A percentile compares a stretch with the other conserved stretches of the same genome.
Evolutionary conservation across 768 basidiomycete genomes (phyloP).

Genomic region (Rhodosporidiobolus odoratus): DNA sequence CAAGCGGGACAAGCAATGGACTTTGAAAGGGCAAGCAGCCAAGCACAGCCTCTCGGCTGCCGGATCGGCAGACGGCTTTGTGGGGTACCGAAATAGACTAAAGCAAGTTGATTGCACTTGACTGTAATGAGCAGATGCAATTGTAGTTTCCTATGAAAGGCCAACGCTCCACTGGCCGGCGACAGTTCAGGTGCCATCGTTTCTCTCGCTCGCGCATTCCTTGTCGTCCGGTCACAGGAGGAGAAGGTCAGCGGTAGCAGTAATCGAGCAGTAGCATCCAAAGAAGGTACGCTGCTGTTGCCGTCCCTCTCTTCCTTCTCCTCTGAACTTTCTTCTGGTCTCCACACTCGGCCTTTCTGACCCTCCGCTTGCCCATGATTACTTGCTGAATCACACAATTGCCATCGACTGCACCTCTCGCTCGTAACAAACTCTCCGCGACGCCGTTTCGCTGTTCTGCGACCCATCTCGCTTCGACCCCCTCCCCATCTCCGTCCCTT

Average conservation of each 20-base stretch:
- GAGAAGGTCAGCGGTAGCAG: constrained; percentile 6
- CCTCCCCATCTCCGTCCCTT: background rate
- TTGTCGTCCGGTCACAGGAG: constrained; percentile 7
- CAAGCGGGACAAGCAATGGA: too few species aligned
- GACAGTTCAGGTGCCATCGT: background rate
- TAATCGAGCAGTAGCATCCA: constrained; percentile 4
- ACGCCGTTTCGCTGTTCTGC: background rate
- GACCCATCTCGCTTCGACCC: background rate
- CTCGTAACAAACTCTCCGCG: background rate
- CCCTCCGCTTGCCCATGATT: background rate
- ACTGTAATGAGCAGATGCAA: too few species aligned
- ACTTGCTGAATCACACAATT: background rate
- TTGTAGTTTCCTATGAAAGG: too few species aligned
- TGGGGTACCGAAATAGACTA: too few species aligned
- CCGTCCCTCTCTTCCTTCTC: background rate
- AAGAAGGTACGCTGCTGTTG: background rate
- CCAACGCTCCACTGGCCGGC: too few species aligned
- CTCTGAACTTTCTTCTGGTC: background rate
- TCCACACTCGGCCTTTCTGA: background rate
- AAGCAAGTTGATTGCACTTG: too few species aligned
- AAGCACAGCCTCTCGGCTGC: too few species aligned
- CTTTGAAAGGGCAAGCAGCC: too few species aligned
- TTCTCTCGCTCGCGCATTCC: background rate
- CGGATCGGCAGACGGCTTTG: too few species aligned
- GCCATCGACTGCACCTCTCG: background rate